These are phyloP conservation scores for Mrakia blollopis DNA, from an alignment of 768 basidiomycete genomes.

Conservation along the genomic window DNA sequence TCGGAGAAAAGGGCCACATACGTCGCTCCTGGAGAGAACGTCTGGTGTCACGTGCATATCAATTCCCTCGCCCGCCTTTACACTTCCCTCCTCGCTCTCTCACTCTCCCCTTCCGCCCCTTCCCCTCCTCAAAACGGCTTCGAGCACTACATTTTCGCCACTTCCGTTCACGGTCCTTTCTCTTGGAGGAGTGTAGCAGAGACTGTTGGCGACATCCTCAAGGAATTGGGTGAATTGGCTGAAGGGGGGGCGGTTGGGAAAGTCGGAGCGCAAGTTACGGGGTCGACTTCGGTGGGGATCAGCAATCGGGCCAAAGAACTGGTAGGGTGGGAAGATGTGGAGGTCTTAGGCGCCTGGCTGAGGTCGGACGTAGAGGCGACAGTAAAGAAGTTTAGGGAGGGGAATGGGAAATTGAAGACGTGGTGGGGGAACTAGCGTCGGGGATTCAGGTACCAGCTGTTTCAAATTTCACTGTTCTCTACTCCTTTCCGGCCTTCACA, in stretches of 20 bases:
- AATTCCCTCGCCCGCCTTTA: slow-evolving; percentile 15
- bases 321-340: slow-evolving; percentile 6
- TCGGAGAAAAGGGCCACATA: slow-evolving; percentile 3
- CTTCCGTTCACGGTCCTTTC: neutral
- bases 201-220: slow-evolving; percentile 18
- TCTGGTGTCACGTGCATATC: slow-evolving; percentile 27
- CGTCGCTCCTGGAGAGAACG: slow-evolving; percentile 22
- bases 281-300: neutral
- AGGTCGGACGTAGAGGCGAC: neutral
- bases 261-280: neutral
- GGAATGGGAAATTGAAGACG: neutral
- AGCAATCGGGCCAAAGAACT: neutral
- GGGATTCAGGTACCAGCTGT: too few species aligned
- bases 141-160: slow-evolving; percentile 28
- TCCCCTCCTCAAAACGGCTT: slow-evolving; percentile 23
- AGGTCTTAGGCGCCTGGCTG: slow-evolving; percentile 7
- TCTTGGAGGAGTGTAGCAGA: slow-evolving; percentile 15
- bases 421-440: neutral
- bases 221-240: slow-evolving; percentile 21
- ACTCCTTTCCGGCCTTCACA: too few species aligned
- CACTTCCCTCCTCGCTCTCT: slow-evolving; percentile 14
- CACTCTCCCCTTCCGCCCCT: slow-evolving; percentile 18
- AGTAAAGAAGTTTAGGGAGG: neutral
- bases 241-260: slow-evolving; percentile 20
- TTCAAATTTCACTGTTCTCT: too few species aligned